Base-by-base conservation (phyloP, 1,284 basidiomycete species). In the Ustilago bromivora region DNA sequence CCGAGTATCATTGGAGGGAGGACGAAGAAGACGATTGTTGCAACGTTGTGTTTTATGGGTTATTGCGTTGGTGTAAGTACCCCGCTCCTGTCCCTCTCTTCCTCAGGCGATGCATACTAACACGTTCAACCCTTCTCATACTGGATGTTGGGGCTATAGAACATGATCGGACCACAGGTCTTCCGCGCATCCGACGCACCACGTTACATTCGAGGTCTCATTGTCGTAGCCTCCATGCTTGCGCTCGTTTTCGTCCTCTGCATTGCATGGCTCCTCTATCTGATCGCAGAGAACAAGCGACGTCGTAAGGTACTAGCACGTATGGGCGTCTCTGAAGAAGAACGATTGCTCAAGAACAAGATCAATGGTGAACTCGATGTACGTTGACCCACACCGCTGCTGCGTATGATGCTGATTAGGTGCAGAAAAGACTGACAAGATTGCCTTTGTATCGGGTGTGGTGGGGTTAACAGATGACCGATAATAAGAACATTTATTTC, bases 171-270 rank as follows among this genome's bases (percentile, higher is more conserved):
- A n/a, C 68, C 68, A 6, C 82, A 84, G 59, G 77, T 84, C 5
- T 84, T 85, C 74, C 70, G 76, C 51, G 73, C 83, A 15, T 79
- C 81, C 23, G 83, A 85, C 52, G 83, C 84, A 3, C 84, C 84
- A 4, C 78, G 80, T 51, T 86, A 86, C 74, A 76, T 78, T 19
- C 79, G 66, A 8, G 84, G 81, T 5, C 76, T 81, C 28, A 79
- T 78, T 59, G 75, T 75, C 32, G 76, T 80, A 41, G 79, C 82
- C 9, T 72, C 75, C 17, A 65, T 65, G 68, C 58, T 70, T 28
- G 68, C 47, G n/a, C 58, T 70, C 4, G 58, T 61, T 1, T 65
- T 70, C 17, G 54, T 65, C 10, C 62, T 71, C 13, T 66, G 58
- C 62, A 13, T 65, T 31, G 32, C 23, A 9, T 71, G 68, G 68